Percentiles rank a stretch among this genome's conserved stretches.
These are phyloP conservation scores for Globisporangium radiosum DNA, from an alignment of 352 stramenopile genomes.

Conservation along the genomic window DNA sequence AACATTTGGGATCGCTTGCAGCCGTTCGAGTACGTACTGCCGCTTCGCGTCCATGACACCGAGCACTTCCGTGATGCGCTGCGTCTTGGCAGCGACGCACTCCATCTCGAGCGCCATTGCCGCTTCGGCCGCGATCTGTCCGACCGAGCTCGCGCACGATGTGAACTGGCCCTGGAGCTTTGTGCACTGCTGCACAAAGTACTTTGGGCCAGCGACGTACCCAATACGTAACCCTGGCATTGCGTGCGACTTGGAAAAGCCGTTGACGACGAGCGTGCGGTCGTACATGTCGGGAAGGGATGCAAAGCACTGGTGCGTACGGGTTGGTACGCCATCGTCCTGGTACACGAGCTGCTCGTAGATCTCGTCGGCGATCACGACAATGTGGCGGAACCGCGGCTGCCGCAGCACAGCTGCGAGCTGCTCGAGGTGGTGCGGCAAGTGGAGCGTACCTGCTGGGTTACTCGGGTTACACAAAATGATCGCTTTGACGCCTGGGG, in stretches of 20 bases:
- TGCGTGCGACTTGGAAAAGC: conserved; percentile 95
- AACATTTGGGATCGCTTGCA: conserved; percentile 84
- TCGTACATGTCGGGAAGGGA: conserved; percentile 81
- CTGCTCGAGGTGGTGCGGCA: conserved; percentile 38
- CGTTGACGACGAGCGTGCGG: conserved; percentile 92
- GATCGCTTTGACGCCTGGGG: conserved; percentile 78
- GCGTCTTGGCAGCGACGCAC: conserved; percentile 33
- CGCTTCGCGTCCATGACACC: conserved; percentile 79
- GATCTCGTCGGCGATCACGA: conserved; percentile 93
- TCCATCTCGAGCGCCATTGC: conserved; percentile 85
- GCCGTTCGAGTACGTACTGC: conserved; percentile 83
- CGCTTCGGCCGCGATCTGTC: conserved; percentile 88
- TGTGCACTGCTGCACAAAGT: conserved; percentile 82
- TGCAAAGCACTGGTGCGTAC: conserved; percentile 65
- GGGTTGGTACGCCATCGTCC: conserved; percentile 34
- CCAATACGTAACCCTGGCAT: conserved; percentile 96
- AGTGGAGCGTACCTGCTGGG: conserved; percentile 86
- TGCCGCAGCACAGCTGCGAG: conserved; percentile 55
- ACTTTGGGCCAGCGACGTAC: conserved; percentile 80
- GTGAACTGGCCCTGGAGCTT: conserved; percentile 96
- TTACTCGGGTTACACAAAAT: conserved; percentile 98
- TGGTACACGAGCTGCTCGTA: conserved; percentile 95
- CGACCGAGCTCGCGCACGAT: conserved; percentile 90
- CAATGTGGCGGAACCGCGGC: conserved; percentile 65
- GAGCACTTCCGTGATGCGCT: conserved; percentile 49